These are phyloP conservation scores for Rhodomyrtus psidioides DNA, from an alignment of 441 rosid species.

Conservation along the genomic window DNA sequence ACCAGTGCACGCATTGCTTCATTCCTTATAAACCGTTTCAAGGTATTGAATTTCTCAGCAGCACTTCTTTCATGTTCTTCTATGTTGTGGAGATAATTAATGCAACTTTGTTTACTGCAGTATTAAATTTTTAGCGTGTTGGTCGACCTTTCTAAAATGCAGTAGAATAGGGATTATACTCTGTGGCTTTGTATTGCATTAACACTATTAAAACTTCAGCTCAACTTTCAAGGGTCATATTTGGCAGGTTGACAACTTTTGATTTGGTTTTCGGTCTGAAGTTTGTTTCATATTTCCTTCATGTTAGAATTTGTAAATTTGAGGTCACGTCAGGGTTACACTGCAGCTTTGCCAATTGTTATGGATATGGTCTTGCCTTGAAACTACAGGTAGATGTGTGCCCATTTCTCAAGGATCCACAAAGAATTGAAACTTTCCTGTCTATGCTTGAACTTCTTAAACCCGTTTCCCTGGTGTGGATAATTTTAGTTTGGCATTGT, in stretches of 20 bases:
- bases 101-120: background rate
- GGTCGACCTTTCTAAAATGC: background rate
- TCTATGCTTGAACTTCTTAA: background rate
- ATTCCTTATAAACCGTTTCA: constrained; percentile 68
- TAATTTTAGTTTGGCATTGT: background rate
- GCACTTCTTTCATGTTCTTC: background rate
- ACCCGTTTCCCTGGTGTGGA: background rate
- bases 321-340: background rate
- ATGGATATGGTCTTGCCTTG: background rate
- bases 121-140: background rate
- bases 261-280: background rate
- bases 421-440: too few species aligned
- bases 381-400: background rate
- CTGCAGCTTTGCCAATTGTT: background rate
- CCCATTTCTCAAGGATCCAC: background rate
- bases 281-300: background rate
- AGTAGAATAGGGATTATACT: background rate
- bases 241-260: background rate
- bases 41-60: constrained; percentile 35
- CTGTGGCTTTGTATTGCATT: background rate
- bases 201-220: background rate
- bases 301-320: background rate
- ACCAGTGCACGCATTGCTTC: constrained; percentile 57
- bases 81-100: background rate
- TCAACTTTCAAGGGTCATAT: background rate